These are phyloP conservation scores for Phialophora verrucosa DNA, from an alignment of 2,329 filamentous ascomycete genomes.

Conservation along the genomic window DNA sequence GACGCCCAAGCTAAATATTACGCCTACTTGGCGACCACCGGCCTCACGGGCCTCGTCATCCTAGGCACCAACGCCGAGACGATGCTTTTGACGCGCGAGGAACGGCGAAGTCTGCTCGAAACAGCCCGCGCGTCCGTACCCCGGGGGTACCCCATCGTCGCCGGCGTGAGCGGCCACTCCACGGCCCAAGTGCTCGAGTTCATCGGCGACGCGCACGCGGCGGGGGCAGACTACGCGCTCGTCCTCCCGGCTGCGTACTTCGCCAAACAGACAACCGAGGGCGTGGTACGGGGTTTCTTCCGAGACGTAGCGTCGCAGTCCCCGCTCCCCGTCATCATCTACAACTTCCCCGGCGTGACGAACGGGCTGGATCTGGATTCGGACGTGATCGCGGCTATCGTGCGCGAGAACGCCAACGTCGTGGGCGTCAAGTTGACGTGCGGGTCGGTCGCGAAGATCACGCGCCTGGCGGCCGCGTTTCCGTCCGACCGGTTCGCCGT, in stretches of 20 bases:
- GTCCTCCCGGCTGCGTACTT: conserved; percentile 70
- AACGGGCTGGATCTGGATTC: conserved; percentile 72
- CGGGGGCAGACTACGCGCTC: conserved; percentile 66
- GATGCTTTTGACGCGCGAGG: conserved; percentile 63
- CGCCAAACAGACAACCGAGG: conserved; percentile 63
- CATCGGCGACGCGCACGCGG: conserved; percentile 63
- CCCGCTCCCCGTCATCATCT: conserved; percentile 65
- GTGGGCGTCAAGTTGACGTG: conserved; percentile 72
- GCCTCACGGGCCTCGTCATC: conserved; percentile 59
- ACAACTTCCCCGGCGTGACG: conserved; percentile 72
- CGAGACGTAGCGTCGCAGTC: conserved; percentile 59
- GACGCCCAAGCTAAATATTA: conserved; percentile 58
- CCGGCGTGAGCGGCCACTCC: conserved; percentile 67
- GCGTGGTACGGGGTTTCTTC: conserved; percentile 65
- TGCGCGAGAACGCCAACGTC: conserved; percentile 58
- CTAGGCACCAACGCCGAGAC: conserved; percentile 63
- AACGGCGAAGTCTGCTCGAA: conserved; percentile 61
- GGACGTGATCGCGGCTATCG: conserved; percentile 62
- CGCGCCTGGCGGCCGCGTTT: conserved; percentile 59
- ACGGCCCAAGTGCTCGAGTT: conserved; percentile 67
- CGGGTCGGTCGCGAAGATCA: conserved; percentile 65
- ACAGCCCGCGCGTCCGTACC: conserved; percentile 58
- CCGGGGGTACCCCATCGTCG: conserved; percentile 64
- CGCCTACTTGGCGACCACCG: conserved; percentile 56
- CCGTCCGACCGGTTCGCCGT: conserved; percentile 65